These are phyloP conservation scores for Waltergamsia citrina DNA, from an alignment of 2,329 filamentous ascomycete genomes.

Conservation along the genomic window DNA sequence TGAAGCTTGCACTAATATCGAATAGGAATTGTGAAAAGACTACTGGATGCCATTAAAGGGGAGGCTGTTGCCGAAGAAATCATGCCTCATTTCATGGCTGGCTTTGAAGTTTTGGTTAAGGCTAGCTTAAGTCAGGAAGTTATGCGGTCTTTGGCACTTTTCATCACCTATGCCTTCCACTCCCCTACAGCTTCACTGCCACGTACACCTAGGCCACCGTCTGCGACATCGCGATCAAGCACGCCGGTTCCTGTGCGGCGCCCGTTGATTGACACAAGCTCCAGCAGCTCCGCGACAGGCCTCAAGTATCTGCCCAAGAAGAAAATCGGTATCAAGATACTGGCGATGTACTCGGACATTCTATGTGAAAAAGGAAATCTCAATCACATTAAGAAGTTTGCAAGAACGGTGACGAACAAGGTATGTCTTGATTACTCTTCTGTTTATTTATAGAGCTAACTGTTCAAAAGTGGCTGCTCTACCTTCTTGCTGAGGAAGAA, in stretches of 20 bases:
- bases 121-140: slow-evolving; percentile 77
- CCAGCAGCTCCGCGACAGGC: slow-evolving; percentile 16
- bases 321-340: slow-evolving; percentile 63
- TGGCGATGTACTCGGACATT: slow-evolving; percentile 69
- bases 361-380: slow-evolving; percentile 65
- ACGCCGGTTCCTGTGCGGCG: slow-evolving; percentile 28
- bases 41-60: slow-evolving; percentile 83
- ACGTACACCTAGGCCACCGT: slow-evolving; percentile 39
- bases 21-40: slow-evolving; percentile 75
- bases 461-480: slow-evolving; percentile 66
- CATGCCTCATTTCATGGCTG: slow-evolving; percentile 65
- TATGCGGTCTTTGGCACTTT: slow-evolving; percentile 77
- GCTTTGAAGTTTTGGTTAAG: slow-evolving; percentile 71
- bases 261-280: slow-evolving; percentile 22
- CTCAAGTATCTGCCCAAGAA: slow-evolving; percentile 46
- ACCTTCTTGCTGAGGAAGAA: slow-evolving; percentile 81
- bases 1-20: slow-evolving; percentile 11
- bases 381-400: slow-evolving; percentile 73
- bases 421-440: slow-evolving; percentile 31
- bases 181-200: slow-evolving; percentile 35
- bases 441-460: slow-evolving; percentile 7
- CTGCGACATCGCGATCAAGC: slow-evolving; percentile 25
- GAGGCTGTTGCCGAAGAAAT: slow-evolving; percentile 67
- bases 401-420: slow-evolving; percentile 91
- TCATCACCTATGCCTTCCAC: slow-evolving; percentile 88